phyloP scores from a whole-genome alignment of 1,284 basidiomycete species.

The Leccinum griseonigrum region DNA sequence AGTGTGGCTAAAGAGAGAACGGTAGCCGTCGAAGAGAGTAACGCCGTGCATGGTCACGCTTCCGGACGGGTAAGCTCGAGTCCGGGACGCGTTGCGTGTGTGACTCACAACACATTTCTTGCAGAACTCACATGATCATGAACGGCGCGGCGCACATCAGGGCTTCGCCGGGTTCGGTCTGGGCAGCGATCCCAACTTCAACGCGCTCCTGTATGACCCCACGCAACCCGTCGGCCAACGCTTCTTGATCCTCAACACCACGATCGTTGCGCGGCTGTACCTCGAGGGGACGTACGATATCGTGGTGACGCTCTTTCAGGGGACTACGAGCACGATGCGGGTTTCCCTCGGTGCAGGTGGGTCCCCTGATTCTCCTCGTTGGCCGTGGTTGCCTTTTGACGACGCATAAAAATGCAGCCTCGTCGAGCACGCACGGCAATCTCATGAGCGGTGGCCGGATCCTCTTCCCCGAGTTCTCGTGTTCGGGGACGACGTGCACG shows the following conservation, averaged over 20 bases:
- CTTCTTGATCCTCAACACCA: conserved; percentile 62
- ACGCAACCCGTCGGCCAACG: conserved; percentile 55
- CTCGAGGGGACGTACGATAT: conserved; percentile 53
- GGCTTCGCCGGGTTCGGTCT: conserved; percentile 75
- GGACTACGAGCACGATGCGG: conserved; percentile 49
- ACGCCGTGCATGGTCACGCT: conserved; percentile 71
- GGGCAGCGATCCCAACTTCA: conserved; percentile 59
- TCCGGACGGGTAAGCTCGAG: conserved; percentile 41
- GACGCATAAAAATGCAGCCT: conserved; percentile 38
- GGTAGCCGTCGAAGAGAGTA: conserved; percentile 69
- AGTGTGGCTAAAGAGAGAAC: background rate
- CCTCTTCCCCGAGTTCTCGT: conserved; percentile 65
- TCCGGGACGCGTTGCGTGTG: background rate
- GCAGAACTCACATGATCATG: conserved; percentile 71
- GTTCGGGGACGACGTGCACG: conserved; percentile 58
- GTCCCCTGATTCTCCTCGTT: background rate
- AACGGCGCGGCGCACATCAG: conserved; percentile 53
- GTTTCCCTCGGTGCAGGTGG: conserved; percentile 63
- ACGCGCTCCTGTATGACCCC: conserved; percentile 70
- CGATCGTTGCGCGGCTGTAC: conserved; percentile 78
- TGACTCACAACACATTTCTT: background rate
- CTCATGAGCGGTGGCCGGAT: conserved; percentile 64
- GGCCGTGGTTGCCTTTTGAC: too few relatives aligned
- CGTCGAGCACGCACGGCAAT: conserved; percentile 74
- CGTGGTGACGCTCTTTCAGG: conserved; percentile 53